A percentile compares a stretch with the other conserved stretches of the same genome.
Evolutionary conservation across 163 green algal species (phyloP).

Genomic region (Chlorella variabilis): DNA sequence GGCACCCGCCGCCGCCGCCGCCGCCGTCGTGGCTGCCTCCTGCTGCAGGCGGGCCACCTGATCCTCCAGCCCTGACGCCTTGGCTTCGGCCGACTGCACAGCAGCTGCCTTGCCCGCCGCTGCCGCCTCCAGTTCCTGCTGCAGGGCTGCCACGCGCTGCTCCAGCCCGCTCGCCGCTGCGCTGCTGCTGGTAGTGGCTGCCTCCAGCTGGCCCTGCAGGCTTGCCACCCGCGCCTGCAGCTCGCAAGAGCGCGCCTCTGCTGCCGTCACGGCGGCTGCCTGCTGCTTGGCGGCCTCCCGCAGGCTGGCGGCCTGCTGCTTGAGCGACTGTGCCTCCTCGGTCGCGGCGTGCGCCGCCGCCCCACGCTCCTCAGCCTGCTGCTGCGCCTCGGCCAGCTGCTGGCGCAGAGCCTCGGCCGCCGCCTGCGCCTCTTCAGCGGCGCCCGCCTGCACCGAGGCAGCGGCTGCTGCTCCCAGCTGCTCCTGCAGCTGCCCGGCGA

Average conservation of each 20-base stretch:
- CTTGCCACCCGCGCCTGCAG: not conserved
- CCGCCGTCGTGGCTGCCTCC: not conserved
- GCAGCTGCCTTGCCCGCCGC: not conserved
- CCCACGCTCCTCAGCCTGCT: not conserved
- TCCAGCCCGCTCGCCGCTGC: not conserved
- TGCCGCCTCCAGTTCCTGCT: not conserved
- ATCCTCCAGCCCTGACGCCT: not conserved
- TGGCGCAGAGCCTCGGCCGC: not conserved
- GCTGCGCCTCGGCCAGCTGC: not conserved
- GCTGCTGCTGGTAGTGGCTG: not conserved
- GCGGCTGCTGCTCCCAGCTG: not conserved
- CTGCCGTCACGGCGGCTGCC: not conserved
- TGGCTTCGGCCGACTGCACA: not conserved
- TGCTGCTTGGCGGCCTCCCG: conserved; percentile 20
- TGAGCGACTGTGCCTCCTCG: not conserved
- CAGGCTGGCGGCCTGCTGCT: conserved; percentile 6
- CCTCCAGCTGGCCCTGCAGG: conserved; percentile 5
- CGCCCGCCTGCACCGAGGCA: not conserved
- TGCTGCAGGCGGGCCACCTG: not conserved
- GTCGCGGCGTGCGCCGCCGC: not conserved
- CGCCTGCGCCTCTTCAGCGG: not conserved
- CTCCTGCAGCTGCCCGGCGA: not conserved
- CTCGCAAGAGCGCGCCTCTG: not conserved
- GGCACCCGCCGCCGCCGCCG: not conserved
- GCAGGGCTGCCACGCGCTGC: not conserved